A percentile compares a stretch with the other conserved stretches of the same genome.
These are phyloP conservation scores for Primulina huaijiensis DNA, from an alignment of 257 asterid genomes.

Conservation along the genomic window DNA sequence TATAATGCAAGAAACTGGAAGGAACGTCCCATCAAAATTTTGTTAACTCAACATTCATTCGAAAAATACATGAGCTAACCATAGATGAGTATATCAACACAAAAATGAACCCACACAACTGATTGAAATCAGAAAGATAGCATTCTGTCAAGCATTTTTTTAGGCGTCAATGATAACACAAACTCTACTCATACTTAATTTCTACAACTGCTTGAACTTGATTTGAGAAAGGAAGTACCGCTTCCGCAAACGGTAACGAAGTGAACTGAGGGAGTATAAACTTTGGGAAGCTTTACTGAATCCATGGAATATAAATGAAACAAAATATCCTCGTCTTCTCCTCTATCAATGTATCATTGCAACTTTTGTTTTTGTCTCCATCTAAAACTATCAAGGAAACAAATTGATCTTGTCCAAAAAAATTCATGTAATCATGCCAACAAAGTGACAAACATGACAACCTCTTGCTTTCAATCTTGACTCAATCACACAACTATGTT, in stretches of 20 bases:
- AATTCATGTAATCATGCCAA: background rate
- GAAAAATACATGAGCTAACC: background rate
- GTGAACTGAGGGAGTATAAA: background rate
- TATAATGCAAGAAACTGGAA: background rate
- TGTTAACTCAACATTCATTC: background rate
- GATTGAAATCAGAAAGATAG: background rate
- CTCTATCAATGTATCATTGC: background rate
- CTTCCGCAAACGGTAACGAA: no score
- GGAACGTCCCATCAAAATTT: background rate
- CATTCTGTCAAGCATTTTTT: background rate
- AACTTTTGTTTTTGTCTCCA: background rate
- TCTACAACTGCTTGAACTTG: background rate
- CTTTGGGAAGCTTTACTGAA: background rate
- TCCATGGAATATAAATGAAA: background rate
- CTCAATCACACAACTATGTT: background rate
- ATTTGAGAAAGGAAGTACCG: no score
- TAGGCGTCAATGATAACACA: slow-evolving; percentile 1
- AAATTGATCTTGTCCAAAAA: background rate
- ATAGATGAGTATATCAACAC: background rate
- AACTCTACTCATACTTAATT: background rate
- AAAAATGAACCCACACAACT: background rate
- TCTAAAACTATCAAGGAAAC: background rate
- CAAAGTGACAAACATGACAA: background rate
- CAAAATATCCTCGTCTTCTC: background rate
- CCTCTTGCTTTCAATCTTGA: background rate